Base-by-base conservation (phyloP, 2,329 filamentous ascomycete species). In the Cytospora chrysosperma region DNA sequence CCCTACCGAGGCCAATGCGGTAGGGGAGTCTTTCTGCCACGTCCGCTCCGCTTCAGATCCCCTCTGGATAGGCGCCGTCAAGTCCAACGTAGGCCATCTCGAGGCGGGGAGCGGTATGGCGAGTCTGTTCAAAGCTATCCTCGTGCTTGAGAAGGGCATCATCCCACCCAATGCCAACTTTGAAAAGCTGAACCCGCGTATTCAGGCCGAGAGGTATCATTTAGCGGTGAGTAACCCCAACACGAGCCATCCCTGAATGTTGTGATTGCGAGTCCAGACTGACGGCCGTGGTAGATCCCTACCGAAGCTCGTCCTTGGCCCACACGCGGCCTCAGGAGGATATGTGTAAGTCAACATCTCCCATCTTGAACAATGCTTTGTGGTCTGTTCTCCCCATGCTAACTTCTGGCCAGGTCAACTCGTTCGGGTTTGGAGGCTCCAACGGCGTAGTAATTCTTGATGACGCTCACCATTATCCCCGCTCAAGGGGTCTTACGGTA, bases 21-120 rank as follows among this genome's bases (percentile, higher is more conserved):
- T 67, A 84, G 43, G 56, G 24, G 37, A 47, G 15, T 40, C 24
- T 5, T 59, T 59, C 28, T 71, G 71, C 15, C 62, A 60, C 5
- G 67, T 68, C 37, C 71, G 73, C 12, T 67, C 69, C 0, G 37
- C 56, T 4, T 59, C 67, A 3, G 68, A 72, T 9, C 72, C 71
- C 0, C 66, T 76, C 8, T 72, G 71, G 59, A 72, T 88, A 0
- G 86, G 86, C 3, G 78, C 84, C 0, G 79, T 82, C 1, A 88
- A 88, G 65, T 77, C 82, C 8, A 87, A 86, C 54, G 73, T 88
- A 9, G 84, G 85, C 0, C 83, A 87, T 69, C 77, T 80, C 32
- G 82, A 85, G 67, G 79, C 82, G 4, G 83, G 81, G 6, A 82
- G 84, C 1, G 85, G 85, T 28, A 77, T 78, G 50, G 83, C 78